phyloP scores from a whole-genome alignment of 2,329 filamentous ascomycete species.

The Rutstroemia sp. region DNA sequence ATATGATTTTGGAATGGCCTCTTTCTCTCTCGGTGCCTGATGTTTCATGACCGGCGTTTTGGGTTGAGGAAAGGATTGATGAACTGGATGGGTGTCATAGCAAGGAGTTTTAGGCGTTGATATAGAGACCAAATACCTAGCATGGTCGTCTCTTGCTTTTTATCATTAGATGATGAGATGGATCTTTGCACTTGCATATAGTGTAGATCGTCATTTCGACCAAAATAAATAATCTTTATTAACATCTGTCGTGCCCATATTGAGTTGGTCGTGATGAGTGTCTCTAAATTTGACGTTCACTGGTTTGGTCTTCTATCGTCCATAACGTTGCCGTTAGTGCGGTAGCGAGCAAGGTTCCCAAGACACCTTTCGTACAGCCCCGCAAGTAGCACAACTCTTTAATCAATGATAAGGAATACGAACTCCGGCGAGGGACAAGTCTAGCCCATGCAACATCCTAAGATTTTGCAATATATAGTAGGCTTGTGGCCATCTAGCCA shows the following conservation, averaged over 20 bases:
- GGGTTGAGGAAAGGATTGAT: not conserved
- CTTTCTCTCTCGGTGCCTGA: not conserved
- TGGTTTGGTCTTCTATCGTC: too few species aligned
- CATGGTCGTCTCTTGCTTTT: not conserved
- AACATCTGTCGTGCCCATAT: not conserved
- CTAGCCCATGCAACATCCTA: too few species aligned
- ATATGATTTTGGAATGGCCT: not conserved
- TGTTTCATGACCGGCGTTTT: constrained; percentile 1
- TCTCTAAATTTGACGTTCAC: not conserved
- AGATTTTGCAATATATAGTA: too few species aligned
- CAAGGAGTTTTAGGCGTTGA: constrained; percentile 6
- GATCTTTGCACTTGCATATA: not conserved
- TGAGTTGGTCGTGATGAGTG: not conserved
- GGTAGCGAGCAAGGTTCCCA: too few species aligned
- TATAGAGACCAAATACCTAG: constrained; percentile 3
- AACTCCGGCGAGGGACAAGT: too few species aligned
- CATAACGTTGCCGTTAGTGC: too few species aligned
- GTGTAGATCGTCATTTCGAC: not conserved
- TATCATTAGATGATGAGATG: not conserved
- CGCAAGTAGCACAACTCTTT: too few species aligned
- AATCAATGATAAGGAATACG: too few species aligned
- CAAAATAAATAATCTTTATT: not conserved
- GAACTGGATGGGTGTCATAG: constrained; percentile 3
- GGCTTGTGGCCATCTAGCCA: too few species aligned
- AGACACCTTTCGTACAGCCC: too few species aligned